A percentile compares a stretch with the other conserved stretches of the same genome.
These are phyloP conservation scores for Plectosphaerella plurivora DNA, from an alignment of 2,329 filamentous ascomycete genomes.

Conservation along the genomic window DNA sequence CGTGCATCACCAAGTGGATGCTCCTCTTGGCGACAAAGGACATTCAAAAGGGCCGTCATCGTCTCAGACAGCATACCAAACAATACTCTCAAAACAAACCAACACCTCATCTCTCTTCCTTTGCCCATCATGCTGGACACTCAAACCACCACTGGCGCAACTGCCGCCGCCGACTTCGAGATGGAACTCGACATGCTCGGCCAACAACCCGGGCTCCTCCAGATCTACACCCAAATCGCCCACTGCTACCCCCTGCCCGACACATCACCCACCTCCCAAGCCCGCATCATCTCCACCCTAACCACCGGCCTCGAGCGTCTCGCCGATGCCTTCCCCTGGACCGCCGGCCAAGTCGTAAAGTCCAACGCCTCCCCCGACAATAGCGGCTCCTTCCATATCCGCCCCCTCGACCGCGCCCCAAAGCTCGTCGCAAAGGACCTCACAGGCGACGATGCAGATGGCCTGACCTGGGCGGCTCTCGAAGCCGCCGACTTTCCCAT, in stretches of 20 bases:
- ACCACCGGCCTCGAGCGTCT: conserved; percentile 32
- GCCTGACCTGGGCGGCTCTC: conserved; percentile 32
- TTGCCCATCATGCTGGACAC: neutral
- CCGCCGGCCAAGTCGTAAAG: conserved; percentile 37
- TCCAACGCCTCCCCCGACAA: conserved; percentile 20
- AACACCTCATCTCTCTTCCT: neutral
- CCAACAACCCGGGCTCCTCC: conserved; percentile 28
- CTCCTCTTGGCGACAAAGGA: too few species aligned
- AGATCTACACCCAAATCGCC: conserved; percentile 42
- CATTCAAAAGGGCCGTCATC: too few species aligned
- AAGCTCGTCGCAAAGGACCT: conserved; percentile 37
- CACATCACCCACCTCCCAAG: conserved; percentile 10
- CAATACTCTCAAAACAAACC: too few species aligned
- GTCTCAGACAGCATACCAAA: too few species aligned
- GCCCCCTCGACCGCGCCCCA: conserved; percentile 22
- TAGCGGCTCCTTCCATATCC: conserved; percentile 33
- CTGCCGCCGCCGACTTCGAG: conserved; percentile 8
- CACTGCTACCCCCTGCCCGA: conserved; percentile 29
- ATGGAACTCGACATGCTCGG: conserved; percentile 34
- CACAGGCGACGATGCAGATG: conserved; percentile 20
- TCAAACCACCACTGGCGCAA: neutral
- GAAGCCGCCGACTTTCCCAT: conserved; percentile 35
- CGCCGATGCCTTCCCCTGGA: conserved; percentile 36
- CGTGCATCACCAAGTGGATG: too few species aligned
- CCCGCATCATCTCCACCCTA: conserved; percentile 23